Percentiles rank a stretch among this genome's conserved stretches.
Conservation (phyloP, 2,329 filamentous ascomycete genomes). For the Scedosporium boydii region DNA sequence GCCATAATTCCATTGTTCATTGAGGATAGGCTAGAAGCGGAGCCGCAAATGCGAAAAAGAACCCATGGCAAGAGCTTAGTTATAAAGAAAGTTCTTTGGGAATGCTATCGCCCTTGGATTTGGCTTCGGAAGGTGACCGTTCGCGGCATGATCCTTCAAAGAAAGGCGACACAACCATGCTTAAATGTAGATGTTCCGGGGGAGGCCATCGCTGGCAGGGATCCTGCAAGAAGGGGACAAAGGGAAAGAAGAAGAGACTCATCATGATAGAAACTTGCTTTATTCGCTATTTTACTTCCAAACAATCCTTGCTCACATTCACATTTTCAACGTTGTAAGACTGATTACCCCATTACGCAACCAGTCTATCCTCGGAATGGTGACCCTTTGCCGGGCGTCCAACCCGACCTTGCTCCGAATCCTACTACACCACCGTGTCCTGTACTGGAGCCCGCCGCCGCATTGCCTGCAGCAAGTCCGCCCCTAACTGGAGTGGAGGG, state of each 20-base stretch:
- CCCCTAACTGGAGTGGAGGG: not conserved
- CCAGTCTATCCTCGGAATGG: not conserved
- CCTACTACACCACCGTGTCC: not conserved
- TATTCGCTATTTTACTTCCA: not conserved
- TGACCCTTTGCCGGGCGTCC: slow-evolving; percentile 5
- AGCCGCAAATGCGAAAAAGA: no score
- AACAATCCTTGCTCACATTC: not conserved
- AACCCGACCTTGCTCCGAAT: slow-evolving; percentile 4
- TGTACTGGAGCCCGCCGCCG: not conserved
- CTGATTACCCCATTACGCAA: not conserved
- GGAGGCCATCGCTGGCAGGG: not conserved
- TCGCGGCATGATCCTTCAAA: not conserved
- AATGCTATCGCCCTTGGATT: no score
- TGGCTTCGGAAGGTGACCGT: not conserved
- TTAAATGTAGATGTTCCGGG: not conserved
- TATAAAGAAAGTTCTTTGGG: no score
- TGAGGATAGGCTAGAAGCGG: no score
- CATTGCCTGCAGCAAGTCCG: not conserved
- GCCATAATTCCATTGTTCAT: no score
- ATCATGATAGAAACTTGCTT: not conserved
- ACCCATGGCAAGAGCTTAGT: no score
- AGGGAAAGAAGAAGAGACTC: not conserved
- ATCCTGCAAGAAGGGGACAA: not conserved
- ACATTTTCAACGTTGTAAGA: not conserved
- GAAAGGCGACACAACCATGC: not conserved